Percentiles rank a stretch among this genome's conserved stretches.
phyloP scores from a whole-genome alignment of 2,329 filamentous ascomycete genomes.

The Emmonsiellopsis sp. region DNA sequence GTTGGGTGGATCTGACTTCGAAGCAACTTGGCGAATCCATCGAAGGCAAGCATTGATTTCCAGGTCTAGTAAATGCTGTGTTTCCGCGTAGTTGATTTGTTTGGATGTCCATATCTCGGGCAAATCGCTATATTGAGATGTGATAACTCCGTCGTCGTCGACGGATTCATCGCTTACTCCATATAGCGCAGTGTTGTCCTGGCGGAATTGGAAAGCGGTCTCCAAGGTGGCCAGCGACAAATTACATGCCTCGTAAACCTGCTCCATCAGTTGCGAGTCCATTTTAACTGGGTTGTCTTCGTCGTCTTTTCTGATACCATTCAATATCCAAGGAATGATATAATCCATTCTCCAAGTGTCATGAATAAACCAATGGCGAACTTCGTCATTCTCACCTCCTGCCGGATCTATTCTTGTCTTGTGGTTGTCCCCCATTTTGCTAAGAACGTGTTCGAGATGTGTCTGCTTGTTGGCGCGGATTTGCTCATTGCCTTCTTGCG shows the following conservation, averaged over 20 bases:
- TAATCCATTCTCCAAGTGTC: slow-evolving; percentile 64
- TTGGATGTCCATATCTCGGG: slow-evolving; percentile 80
- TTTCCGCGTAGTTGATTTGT: slow-evolving; percentile 28
- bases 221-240: slow-evolving; percentile 59
- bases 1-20: slow-evolving; percentile 22
- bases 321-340: slow-evolving; percentile 70
- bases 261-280: slow-evolving; percentile 33
- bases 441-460: slow-evolving; percentile 64
- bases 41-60: slow-evolving; percentile 32
- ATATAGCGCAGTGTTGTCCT: slow-evolving; percentile 60
- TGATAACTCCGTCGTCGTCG: slow-evolving; percentile 55
- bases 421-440: slow-evolving; percentile 65
- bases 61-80: slow-evolving; percentile 30
- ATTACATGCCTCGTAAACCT: slow-evolving; percentile 62
- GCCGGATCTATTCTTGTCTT: slow-evolving; percentile 59
- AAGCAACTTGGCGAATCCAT: slow-evolving; percentile 26
- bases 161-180: slow-evolving; percentile 61
- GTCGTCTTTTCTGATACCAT: slow-evolving; percentile 64
- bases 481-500: slow-evolving; percentile 59
- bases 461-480: slow-evolving; percentile 55
- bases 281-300: slow-evolving; percentile 49
- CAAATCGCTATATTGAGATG: slow-evolving; percentile 57
- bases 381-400: slow-evolving; percentile 63
- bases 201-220: slow-evolving; percentile 61
- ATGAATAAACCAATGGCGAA: slow-evolving; percentile 80